Conservation (phyloP, 2,329 filamentous ascomycete genomes). For the Microdochium trichocladiopsis region DNA sequence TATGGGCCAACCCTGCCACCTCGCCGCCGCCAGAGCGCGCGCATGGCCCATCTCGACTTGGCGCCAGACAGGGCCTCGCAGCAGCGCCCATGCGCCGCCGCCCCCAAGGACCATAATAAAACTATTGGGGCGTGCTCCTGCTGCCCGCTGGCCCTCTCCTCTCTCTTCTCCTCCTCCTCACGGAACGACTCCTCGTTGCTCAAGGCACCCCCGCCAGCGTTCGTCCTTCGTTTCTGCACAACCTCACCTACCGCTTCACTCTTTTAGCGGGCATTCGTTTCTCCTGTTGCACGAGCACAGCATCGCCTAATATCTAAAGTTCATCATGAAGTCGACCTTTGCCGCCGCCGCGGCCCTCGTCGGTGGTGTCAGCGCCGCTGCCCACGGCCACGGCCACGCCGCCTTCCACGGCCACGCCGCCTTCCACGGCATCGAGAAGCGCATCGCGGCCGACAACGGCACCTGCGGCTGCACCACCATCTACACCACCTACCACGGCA, state of each 20-base stretch:
- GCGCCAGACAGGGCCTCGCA: constrained; percentile 14
- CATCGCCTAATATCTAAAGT: background rate
- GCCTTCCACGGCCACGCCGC: constrained; percentile 46
- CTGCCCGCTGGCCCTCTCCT: constrained; percentile 23
- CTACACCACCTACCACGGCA: constrained; percentile 64
- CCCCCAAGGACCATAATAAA: constrained; percentile 38
- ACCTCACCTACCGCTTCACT: constrained; percentile 66
- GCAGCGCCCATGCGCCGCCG: constrained; percentile 17
- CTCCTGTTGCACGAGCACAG: constrained; percentile 4
- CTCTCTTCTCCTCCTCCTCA: constrained; percentile 29
- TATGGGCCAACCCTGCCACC: background rate
- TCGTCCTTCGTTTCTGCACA: constrained; percentile 41
- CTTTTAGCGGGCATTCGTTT: constrained; percentile 81
- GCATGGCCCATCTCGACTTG: constrained; percentile 13
- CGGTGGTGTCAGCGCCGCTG: constrained; percentile 45
- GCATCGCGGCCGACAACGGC: constrained; percentile 21
- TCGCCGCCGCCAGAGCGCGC: background rate
- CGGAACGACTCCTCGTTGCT: constrained; percentile 40
- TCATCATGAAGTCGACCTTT: constrained; percentile 69
- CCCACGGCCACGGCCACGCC: constrained; percentile 54
- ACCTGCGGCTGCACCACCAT: constrained; percentile 67
- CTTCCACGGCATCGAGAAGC: constrained; percentile 36
- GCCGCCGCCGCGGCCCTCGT: constrained; percentile 56
- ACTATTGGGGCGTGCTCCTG: constrained; percentile 27
- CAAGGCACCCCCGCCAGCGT: constrained; percentile 35